These are phyloP conservation scores for Alternaria sp. DNA, from an alignment of 2,329 filamentous ascomycete genomes.

Conservation along the genomic window DNA sequence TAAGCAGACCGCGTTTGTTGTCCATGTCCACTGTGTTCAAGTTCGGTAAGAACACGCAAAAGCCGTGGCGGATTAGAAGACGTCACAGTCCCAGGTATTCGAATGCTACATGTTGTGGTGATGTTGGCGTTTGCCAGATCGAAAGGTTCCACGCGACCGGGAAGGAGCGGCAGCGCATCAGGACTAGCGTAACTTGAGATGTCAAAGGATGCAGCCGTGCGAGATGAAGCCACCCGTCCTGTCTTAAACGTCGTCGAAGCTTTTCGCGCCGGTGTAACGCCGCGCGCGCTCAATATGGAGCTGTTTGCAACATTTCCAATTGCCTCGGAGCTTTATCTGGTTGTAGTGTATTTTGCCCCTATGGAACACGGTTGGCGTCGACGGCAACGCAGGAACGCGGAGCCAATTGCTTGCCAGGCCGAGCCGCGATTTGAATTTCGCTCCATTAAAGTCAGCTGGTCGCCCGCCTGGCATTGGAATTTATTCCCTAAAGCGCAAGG, in stretches of 20 bases:
- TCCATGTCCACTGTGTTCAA: background rate
- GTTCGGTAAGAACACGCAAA: background rate
- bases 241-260: constrained; percentile 8
- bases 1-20: background rate
- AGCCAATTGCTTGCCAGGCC: constrained; percentile 4
- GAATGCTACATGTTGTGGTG: background rate
- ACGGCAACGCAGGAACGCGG: constrained; percentile 12
- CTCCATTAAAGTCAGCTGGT: constrained; percentile 11
- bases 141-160: background rate
- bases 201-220: constrained; percentile 2
- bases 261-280: constrained; percentile 6
- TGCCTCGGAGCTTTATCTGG: constrained; percentile 10
- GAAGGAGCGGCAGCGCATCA: constrained; percentile 2
- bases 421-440: constrained; percentile 11
- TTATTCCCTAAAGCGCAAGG: constrained; percentile 1
- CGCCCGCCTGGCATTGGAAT: background rate
- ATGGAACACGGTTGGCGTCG: background rate
- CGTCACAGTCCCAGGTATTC: background rate
- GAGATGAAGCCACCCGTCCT: constrained; percentile 14
- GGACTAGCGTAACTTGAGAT: background rate
- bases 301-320: background rate
- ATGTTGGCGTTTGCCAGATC: background rate
- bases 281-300: background rate
- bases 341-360: constrained; percentile 2
- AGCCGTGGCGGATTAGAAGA: background rate